phyloP scores from a whole-genome alignment of 805 yeast genomes.

The Hermanozyma aechmeae region DNA sequence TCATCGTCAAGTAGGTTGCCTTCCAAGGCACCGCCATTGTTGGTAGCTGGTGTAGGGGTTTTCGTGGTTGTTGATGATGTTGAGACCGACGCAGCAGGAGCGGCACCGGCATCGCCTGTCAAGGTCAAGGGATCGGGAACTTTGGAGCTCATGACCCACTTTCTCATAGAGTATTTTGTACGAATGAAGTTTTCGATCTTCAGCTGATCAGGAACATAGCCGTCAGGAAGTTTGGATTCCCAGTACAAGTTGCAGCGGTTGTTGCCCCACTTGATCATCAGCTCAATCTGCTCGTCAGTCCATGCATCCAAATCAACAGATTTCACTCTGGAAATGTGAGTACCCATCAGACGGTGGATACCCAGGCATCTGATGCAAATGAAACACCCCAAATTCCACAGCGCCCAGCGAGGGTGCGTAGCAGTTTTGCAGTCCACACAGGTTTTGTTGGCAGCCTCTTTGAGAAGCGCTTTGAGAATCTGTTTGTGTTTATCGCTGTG shows the following conservation, averaged over 20 bases:
- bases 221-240: slow-evolving; percentile 70
- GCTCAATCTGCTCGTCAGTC: slow-evolving; percentile 85
- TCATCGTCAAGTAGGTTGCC: slow-evolving; percentile 22
- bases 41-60: neutral
- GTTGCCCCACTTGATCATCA: slow-evolving; percentile 84
- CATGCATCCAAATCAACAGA: slow-evolving; percentile 93
- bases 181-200: slow-evolving; percentile 85
- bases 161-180: slow-evolving; percentile 83
- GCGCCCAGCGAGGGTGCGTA: slow-evolving; percentile 94
- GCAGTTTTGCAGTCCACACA: slow-evolving; percentile 92
- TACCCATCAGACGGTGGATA: slow-evolving; percentile 89
- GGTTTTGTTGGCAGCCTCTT: slow-evolving; percentile 63
- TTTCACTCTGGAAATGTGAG: slow-evolving; percentile 88
- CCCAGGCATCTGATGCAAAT: slow-evolving; percentile 95
- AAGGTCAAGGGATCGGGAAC: slow-evolving; percentile 54
- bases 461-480: slow-evolving; percentile 64
- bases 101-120: slow-evolving; percentile 1
- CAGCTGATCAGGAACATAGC: slow-evolving; percentile 70
- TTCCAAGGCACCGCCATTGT: slow-evolving; percentile 3
- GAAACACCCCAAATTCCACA: slow-evolving; percentile 91
- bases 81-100: slow-evolving; percentile 1
- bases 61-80: neutral
- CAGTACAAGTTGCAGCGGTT: slow-evolving; percentile 68
- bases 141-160: slow-evolving; percentile 60
- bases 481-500: slow-evolving; percentile 52